Evolutionary conservation across 2,329 filamentous ascomycete genomes (phyloP), one percentile per base, ranked within the genome.

Genomic region (Alternaria gaisen): DNA sequence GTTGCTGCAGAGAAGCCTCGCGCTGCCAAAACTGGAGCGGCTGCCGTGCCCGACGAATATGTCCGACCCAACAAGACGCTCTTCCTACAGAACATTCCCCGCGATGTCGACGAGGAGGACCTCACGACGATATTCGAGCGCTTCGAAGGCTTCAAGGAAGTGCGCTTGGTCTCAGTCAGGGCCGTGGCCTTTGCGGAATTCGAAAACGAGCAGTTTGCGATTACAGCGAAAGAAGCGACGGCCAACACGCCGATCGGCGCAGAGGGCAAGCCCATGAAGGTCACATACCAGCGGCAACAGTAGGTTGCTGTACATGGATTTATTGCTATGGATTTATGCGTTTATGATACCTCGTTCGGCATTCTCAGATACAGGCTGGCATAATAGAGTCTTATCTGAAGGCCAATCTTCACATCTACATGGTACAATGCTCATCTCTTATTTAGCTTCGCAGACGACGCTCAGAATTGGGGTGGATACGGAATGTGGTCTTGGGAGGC

Each of bases 161-260:
- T 97, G 46, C 88, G 95, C 73, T 81, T 93, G 76, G 94, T 98
- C 46, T 94, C 94, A 6, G 91, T 93, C 30, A 85, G 94, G 53
- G 93, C 93, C 3, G 94, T 99, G 78, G 95, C 93, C 0, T 99
- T 99, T 79, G 93, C 97, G 61, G 95, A 99, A 80, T 99, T 98
- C 81, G 93, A 97, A 73, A 89, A 88, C 68, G 93, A 98, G 81
- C 86, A 90, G 48, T 93, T 92, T 42, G 94, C 95, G 28, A 97
- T 97, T 72, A 90, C 89, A 56, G 95, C 95, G 18, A 98, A 97
- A 85, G 94, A 98, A 84, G 93, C 90, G 66, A 97, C 93, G 32
- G 90, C 92, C 12, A 93, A 93, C 22, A 94, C 95, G 88, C 84
- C 87, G 24, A 83, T 99, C 69, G 91, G 90, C 54, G 88, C 88